Conservation (phyloP, 108 stramenopile genomes). For the Cyclotella kingstonii region DNA sequence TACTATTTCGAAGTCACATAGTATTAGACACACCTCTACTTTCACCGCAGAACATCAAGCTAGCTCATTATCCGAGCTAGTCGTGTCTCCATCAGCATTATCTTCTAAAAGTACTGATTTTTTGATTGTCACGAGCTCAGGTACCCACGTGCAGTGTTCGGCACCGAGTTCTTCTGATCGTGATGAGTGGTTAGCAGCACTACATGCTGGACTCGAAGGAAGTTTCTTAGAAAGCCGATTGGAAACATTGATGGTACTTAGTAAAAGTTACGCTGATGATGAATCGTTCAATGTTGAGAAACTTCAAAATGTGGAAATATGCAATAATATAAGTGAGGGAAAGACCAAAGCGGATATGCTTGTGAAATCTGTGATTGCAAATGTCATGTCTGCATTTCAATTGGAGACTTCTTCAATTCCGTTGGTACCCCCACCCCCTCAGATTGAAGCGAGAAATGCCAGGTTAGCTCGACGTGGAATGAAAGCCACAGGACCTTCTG, state of each 20-base stretch:
- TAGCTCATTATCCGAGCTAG: constrained; percentile 32
- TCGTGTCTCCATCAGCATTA: constrained; percentile 18
- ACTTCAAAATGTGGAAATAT: too few species aligned
- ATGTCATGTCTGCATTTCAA: constrained; percentile 16
- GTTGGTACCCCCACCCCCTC: constrained; percentile 35
- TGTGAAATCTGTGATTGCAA: constrained; percentile 23
- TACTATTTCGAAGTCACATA: constrained; percentile 1
- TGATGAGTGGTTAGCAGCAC: constrained; percentile 72
- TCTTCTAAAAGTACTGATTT: constrained; percentile 35
- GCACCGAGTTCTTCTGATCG: constrained; percentile 60
- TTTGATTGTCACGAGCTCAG: constrained; percentile 67
- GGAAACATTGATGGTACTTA: constrained; percentile 32
- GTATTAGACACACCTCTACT: constrained; percentile 6
- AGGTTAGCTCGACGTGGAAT: constrained; percentile 2
- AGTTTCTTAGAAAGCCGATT: constrained; percentile 29
- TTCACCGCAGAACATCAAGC: constrained; percentile 24
- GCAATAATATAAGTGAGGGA: too few species aligned
- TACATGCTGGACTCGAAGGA: constrained; percentile 73
- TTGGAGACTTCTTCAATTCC: constrained; percentile 16
- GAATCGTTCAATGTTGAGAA: too few species aligned
- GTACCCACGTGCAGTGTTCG: constrained; percentile 71
- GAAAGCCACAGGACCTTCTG: constrained; percentile 3
- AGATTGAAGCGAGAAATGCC: constrained; percentile 21
- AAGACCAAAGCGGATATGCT: constrained; percentile 18
- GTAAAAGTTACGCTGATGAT: too few species aligned